Evolutionary conservation across 495 filamentous ascomycete species (phyloP).

Genomic region (Aspergillus hancockii): DNA sequence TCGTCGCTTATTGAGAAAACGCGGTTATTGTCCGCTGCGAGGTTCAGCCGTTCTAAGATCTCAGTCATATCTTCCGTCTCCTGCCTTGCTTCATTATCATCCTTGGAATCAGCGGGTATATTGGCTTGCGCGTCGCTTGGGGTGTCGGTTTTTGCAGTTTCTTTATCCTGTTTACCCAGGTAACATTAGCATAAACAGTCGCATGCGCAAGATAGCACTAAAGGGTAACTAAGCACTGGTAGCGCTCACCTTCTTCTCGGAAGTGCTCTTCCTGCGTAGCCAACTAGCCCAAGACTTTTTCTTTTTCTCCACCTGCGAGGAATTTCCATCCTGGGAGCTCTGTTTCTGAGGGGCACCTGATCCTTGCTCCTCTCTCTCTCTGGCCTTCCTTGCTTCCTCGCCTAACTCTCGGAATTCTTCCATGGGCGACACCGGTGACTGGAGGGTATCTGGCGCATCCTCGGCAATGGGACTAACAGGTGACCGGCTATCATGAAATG

Average conservation of each 20-base stretch:
- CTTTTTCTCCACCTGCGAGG: constrained; percentile 35
- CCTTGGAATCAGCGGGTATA: constrained; percentile 18
- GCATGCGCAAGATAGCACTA: constrained; percentile 5
- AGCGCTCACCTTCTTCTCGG: constrained; percentile 39
- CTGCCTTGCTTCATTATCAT: constrained; percentile 45
- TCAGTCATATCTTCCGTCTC: constrained; percentile 75
- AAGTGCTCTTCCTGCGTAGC: constrained; percentile 41
- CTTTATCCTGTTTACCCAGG: background rate
- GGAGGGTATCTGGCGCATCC: constrained; percentile 34
- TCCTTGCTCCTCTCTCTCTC: constrained; percentile 23
- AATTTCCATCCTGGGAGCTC: constrained; percentile 21
- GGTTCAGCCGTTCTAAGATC: constrained; percentile 77
- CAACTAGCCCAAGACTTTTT: constrained; percentile 46
- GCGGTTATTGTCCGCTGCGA: constrained; percentile 74
- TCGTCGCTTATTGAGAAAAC: constrained; percentile 81
- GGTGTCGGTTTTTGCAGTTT: constrained; percentile 6
- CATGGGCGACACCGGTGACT: constrained; percentile 40
- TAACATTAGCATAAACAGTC: background rate
- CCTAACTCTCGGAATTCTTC: constrained; percentile 42
- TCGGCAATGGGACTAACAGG: constrained; percentile 16
- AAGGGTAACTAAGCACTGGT: background rate
- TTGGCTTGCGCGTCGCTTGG: constrained; percentile 17
- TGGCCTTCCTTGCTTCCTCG: constrained; percentile 32
- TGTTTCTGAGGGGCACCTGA: constrained; percentile 11
- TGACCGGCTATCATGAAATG: background rate